Percentiles rank a stretch among this genome's conserved stretches.
phyloP scores from a whole-genome alignment of 1,284 basidiomycete genomes.

The Trichosporon coremiiforme region DNA sequence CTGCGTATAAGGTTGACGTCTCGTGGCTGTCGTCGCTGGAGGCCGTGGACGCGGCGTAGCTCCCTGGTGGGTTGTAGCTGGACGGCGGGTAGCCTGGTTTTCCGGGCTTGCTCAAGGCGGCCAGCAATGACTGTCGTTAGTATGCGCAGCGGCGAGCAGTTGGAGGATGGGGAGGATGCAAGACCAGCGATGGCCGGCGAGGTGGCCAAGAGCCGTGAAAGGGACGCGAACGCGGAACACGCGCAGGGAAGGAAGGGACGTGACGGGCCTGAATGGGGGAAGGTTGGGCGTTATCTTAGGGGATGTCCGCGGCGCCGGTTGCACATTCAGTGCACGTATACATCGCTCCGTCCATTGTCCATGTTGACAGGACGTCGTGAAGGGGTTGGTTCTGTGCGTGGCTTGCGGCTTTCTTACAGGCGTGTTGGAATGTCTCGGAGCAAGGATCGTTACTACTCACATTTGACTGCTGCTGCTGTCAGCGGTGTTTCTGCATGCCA shows the following conservation, averaged over 20 bases:
- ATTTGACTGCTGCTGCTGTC: constrained; percentile 20
- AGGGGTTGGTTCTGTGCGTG: no score
- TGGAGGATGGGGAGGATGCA: constrained; percentile 1
- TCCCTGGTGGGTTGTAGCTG: constrained; percentile 20
- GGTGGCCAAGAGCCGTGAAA: neutral
- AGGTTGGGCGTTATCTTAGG: no score
- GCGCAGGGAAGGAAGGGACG: neutral
- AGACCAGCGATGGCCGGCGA: neutral
- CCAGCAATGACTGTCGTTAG: constrained; percentile 36
- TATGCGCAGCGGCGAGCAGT: no score
- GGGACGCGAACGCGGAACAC: neutral
- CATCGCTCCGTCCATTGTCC: no score
- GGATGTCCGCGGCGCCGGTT: no score
- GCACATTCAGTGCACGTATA: no score
- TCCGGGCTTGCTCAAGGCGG: constrained; percentile 36
- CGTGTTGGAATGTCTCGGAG: no score
- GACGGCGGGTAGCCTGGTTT: constrained; percentile 29
- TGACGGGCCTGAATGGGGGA: constrained; percentile 6
- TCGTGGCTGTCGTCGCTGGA: constrained; percentile 32
- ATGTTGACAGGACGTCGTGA: no score
- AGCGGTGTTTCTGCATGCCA: neutral
- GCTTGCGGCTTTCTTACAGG: no score
- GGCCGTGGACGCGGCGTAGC: constrained; percentile 29
- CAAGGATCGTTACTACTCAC: constrained; percentile 9
- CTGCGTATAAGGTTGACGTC: constrained; percentile 26